Base-by-base conservation (phyloP, 208 protist species). In the Strigomonas galati region DNA sequence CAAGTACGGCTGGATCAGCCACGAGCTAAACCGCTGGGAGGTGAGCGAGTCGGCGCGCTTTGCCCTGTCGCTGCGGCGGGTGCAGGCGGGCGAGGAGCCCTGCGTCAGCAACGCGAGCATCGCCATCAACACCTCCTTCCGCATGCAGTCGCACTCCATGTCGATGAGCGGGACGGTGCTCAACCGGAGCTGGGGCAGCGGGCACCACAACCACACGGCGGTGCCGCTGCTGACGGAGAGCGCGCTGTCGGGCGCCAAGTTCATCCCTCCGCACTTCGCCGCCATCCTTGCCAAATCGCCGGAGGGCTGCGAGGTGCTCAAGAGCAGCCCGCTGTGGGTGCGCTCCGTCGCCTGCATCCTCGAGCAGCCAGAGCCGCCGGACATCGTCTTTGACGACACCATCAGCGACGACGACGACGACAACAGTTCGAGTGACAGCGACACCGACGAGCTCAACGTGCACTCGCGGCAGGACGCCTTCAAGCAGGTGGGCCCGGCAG, bases 1-100 rank as follows among this genome's bases (percentile, higher is more conserved):
- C 49, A 87, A 68, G 63, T 92, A 92, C 65, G 85, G 85, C 23
- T 96, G 91, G 91, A 79, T 93, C 17, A 80, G 91, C 57, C 67
- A 81, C 72, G 87, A 96, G 75, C 72, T 96, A 65, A 73, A 74
- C 14, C 77, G 77, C n/a, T 96, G 91, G 87, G 87, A 93, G 72
- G 69, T 67, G 28, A 63, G 72, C 7, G 84, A 86, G 46, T 88
- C 85, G 4, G 72, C 76, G 15, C 66, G 77, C 55, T 87, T 91
- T 55, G 79, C 79, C 12, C 23, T 67, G 43, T 59, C 76, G 70
- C 55, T 96, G 35, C 76, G 82, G 69, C 57, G 65, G 10, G 60
- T 88, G 71, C 85, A 93, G 76, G 57, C 61, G 59, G 69, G 71
- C 49, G 69, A 78, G 24, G 27, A 24, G 23, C 12, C 30, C 10